A percentile compares a stretch with the other conserved stretches of the same genome.
These are phyloP conservation scores for Canavalia gladiata DNA, from an alignment of 306 rosid species.

Conservation along the genomic window DNA sequence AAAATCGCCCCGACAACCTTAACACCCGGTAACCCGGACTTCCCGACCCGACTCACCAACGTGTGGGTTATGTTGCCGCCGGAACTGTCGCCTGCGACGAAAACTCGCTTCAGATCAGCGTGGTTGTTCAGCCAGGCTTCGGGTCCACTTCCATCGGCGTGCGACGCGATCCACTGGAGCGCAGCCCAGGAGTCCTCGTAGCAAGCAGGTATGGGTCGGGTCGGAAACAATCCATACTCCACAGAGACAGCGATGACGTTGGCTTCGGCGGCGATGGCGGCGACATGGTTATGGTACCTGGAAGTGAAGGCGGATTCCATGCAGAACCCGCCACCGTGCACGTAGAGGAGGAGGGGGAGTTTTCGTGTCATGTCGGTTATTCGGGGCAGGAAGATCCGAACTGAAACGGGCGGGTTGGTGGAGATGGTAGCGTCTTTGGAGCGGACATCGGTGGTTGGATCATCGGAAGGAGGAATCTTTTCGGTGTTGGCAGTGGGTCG, in stretches of 20 bases:
- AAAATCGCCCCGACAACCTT: slow-evolving; percentile 48
- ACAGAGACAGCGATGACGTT: slow-evolving; percentile 28
- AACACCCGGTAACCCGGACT: slow-evolving; percentile 38
- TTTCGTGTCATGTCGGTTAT: slow-evolving; percentile 23
- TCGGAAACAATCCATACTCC: slow-evolving; percentile 20
- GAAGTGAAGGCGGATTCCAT: slow-evolving; percentile 47
- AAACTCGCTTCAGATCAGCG: slow-evolving; percentile 50
- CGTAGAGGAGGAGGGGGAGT: slow-evolving; percentile 48
- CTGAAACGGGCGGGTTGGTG: slow-evolving; percentile 43
- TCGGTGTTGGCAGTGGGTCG: neutral
- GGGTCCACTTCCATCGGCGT: slow-evolving; percentile 47
- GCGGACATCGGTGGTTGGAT: slow-evolving; percentile 50
- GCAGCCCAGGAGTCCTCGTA: slow-evolving; percentile 57
- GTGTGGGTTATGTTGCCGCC: slow-evolving; percentile 36
- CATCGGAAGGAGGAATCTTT: slow-evolving; percentile 50
- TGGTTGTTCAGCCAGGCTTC: slow-evolving; percentile 57
- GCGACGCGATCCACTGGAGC: slow-evolving; percentile 57
- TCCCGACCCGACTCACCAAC: slow-evolving; percentile 25
- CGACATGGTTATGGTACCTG: slow-evolving; percentile 39
- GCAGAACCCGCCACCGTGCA: slow-evolving; percentile 57
- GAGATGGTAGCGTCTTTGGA: slow-evolving; percentile 56
- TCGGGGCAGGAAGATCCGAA: slow-evolving; percentile 49
- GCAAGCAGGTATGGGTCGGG: slow-evolving; percentile 35
- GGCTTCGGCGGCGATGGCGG: slow-evolving; percentile 12
- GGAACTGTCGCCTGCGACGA: slow-evolving; percentile 63